These are phyloP conservation scores for Sphagnum contortum DNA, from an alignment of 225 moss, liverwort and hornwort species.

Conservation along the genomic window DNA sequence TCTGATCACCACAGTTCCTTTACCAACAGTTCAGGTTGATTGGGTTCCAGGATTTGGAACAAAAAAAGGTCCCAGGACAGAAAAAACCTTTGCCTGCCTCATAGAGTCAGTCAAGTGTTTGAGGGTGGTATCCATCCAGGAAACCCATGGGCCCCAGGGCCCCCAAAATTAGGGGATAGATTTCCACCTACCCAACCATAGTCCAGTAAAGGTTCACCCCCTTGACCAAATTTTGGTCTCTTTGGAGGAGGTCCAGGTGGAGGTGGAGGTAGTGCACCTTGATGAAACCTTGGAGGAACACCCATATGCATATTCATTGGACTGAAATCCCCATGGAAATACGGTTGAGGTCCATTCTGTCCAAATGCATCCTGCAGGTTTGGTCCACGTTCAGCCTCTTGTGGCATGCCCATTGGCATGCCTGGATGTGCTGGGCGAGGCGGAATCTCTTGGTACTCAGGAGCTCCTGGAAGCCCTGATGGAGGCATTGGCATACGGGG, in stretches of 20 bases:
- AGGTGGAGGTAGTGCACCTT: constrained; percentile 51
- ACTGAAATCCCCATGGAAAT: constrained; percentile 47
- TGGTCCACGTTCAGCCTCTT: constrained; percentile 42
- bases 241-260: constrained; percentile 49
- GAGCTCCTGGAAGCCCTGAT: constrained; percentile 16
- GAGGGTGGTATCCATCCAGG: constrained; percentile 46
- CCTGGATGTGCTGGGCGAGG: constrained; percentile 19
- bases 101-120: constrained; percentile 14
- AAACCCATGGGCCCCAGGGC: constrained; percentile 31
- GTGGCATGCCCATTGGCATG: constrained; percentile 16
- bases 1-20: too few species aligned
- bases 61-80: too few species aligned
- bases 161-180: constrained; percentile 50
- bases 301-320: constrained; percentile 48
- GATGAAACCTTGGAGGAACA: constrained; percentile 34
- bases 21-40: too few species aligned
- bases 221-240: constrained; percentile 45
- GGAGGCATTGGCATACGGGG: constrained; percentile 36
- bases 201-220: constrained; percentile 40
- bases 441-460: constrained; percentile 37
- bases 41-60: too few species aligned
- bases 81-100: too few species aligned
- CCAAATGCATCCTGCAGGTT: constrained; percentile 46
- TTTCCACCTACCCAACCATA: constrained; percentile 60
- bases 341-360: constrained; percentile 19